Conservation (phyloP, 345 rosid genomes). For the Turritis glabra region DNA sequence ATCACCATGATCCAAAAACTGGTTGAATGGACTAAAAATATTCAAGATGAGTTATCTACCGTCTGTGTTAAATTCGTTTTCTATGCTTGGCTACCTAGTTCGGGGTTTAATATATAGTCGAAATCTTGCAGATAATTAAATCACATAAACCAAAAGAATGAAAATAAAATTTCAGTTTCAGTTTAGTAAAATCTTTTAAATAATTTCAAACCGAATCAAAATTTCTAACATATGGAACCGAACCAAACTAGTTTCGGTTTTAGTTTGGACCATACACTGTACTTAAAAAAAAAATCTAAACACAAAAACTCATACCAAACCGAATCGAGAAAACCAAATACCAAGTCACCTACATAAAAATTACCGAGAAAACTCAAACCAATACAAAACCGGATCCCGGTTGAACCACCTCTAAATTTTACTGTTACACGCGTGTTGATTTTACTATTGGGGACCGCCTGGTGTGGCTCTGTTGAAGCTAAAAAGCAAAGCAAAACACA, state of each 20-base stretch:
- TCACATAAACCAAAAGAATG: too few relatives aligned
- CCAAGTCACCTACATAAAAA: background rate
- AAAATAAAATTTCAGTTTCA: too few relatives aligned
- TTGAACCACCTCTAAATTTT: constrained; percentile 8
- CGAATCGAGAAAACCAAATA: background rate
- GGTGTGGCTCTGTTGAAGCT: constrained; percentile 1
- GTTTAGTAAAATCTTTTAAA: background rate
- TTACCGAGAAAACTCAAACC: background rate
- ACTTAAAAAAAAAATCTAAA: background rate
- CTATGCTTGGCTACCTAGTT: too few relatives aligned
- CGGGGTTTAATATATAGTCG: too few relatives aligned
- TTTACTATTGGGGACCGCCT: constrained; percentile 25
- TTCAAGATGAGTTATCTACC: too few relatives aligned
- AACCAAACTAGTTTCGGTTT: background rate
- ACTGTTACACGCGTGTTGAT: constrained; percentile 20
- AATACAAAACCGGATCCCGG: constrained; percentile 13
- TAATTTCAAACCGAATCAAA: background rate
- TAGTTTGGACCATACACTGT: background rate
- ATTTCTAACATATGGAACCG: background rate
- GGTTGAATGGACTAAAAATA: too few relatives aligned
- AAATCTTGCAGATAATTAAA: too few relatives aligned
- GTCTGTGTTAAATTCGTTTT: too few relatives aligned
- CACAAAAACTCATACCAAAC: background rate
- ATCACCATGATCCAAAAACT: too few relatives aligned
- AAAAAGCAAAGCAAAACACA: background rate